These are phyloP conservation scores for Podospora comata DNA, from an alignment of 495 filamentous ascomycete genomes.

Conservation along the genomic window DNA sequence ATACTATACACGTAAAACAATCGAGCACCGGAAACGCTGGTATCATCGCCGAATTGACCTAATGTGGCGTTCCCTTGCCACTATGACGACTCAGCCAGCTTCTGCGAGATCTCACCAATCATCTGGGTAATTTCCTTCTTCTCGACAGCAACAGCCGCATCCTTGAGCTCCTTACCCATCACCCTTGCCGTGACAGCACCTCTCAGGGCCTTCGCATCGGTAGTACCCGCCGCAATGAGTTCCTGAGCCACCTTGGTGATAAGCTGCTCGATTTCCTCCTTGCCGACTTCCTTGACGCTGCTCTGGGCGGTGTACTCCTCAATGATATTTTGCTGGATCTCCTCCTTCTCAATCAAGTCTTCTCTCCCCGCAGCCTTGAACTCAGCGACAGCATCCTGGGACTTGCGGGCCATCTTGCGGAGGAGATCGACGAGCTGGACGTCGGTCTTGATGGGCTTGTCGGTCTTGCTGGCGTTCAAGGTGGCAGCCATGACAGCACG, in stretches of 20 bases:
- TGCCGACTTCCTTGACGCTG: constrained; percentile 40
- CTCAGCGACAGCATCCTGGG: constrained; percentile 44
- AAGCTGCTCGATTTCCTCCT: constrained; percentile 39
- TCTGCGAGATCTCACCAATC: constrained; percentile 36
- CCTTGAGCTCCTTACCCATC: constrained; percentile 25
- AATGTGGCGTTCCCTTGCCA: not conserved
- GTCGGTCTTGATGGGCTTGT: constrained; percentile 53
- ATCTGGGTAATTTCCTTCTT: constrained; percentile 17
- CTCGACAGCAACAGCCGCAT: constrained; percentile 41
- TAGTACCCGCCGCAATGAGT: constrained; percentile 28
- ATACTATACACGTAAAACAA: not conserved
- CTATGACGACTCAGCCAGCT: constrained; percentile 22
- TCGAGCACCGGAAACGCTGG: not conserved
- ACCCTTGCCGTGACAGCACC: constrained; percentile 13
- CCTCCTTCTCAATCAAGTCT: constrained; percentile 56
- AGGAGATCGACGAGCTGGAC: constrained; percentile 54
- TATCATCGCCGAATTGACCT: not conserved
- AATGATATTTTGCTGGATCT: constrained; percentile 44
- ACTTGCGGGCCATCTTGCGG: constrained; percentile 40
- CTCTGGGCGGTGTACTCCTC: constrained; percentile 48
- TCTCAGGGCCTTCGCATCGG: constrained; percentile 18
- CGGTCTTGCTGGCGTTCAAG: constrained; percentile 57
- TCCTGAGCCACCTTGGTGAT: constrained; percentile 40
- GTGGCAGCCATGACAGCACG: constrained; percentile 51
- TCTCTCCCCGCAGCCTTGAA: constrained; percentile 48